A percentile compares a stretch with the other conserved stretches of the same genome.
These are phyloP conservation scores for Pseudopyrenochaeta lycopersici DNA, from an alignment of 2,329 filamentous ascomycete genomes.

Conservation along the genomic window DNA sequence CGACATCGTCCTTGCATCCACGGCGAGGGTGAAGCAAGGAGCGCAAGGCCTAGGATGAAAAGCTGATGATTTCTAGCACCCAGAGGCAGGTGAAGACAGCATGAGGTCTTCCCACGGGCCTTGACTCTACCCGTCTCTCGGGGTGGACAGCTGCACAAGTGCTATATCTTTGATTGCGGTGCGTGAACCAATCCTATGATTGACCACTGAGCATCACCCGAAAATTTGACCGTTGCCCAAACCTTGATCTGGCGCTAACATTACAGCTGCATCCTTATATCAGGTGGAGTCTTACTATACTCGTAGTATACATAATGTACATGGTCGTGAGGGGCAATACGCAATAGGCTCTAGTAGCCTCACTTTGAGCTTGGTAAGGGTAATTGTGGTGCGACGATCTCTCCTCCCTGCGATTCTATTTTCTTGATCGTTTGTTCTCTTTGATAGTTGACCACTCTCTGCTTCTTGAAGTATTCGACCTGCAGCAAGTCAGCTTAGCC, in stretches of 20 bases:
- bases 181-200: not conserved
- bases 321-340: slow-evolving; percentile 16
- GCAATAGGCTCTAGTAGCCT: not conserved
- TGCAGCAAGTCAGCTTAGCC: slow-evolving; percentile 49
- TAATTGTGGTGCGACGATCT: slow-evolving; percentile 45
- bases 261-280: slow-evolving; percentile 15
- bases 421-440: slow-evolving; percentile 72
- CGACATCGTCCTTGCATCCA: slow-evolving; percentile 7
- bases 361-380: slow-evolving; percentile 36
- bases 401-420: slow-evolving; percentile 55
- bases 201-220: not conserved
- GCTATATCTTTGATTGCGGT: not conserved
- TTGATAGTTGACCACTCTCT: slow-evolving; percentile 89
- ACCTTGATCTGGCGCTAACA: slow-evolving; percentile 1
- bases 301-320: slow-evolving; percentile 16
- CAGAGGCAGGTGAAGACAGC: slow-evolving; percentile 11
- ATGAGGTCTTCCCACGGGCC: slow-evolving; percentile 1
- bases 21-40: slow-evolving; percentile 3
- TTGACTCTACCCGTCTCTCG: not conserved
- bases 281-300: slow-evolving; percentile 2
- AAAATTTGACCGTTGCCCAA: not conserved
- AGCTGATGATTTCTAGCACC: not conserved
- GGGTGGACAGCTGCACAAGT: not conserved
- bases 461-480: slow-evolving; percentile 98
- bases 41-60: not conserved